Conservation (phyloP, 805 yeast genomes). For the Metschnikowia santaceciliae region DNA sequence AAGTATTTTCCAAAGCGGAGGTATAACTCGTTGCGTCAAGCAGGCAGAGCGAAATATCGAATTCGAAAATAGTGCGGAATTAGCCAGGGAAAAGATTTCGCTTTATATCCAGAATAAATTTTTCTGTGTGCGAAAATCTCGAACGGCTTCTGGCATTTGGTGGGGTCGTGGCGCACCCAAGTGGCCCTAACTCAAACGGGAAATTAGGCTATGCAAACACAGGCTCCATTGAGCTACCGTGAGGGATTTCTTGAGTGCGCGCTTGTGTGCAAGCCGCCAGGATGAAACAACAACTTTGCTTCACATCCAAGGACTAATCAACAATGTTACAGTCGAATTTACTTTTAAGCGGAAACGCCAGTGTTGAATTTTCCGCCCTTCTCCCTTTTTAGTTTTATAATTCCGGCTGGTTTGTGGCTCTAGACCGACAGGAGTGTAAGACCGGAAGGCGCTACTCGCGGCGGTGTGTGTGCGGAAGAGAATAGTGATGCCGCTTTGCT, state of each 20-base stretch:
- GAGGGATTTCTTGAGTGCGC: slow-evolving; percentile 2
- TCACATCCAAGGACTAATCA: too few relatives aligned
- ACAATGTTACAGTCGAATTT: too few relatives aligned
- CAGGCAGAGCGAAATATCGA: not conserved
- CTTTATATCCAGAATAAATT: slow-evolving; percentile 4
- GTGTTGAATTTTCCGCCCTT: too few relatives aligned
- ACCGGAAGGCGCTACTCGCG: not conserved
- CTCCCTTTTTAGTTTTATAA: not conserved
- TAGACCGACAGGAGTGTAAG: not conserved
- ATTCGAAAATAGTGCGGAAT: not conserved
- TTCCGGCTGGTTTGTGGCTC: not conserved
- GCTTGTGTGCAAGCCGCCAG: not conserved
- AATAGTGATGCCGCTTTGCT: not conserved
- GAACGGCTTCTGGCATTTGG: not conserved
- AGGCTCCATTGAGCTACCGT: not conserved
- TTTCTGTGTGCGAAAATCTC: slow-evolving; percentile 1
- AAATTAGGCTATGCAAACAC: not conserved
- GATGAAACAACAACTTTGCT: not conserved
- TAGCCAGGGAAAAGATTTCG: slow-evolving; percentile 1
- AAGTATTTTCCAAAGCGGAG: not conserved
- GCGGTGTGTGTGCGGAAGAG: not conserved
- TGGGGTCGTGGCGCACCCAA: slow-evolving; percentile 3
- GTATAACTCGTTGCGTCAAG: not conserved
- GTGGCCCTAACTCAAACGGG: not conserved
- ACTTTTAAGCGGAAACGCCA: too few relatives aligned